These are phyloP conservation scores for Setomelanomma holmii DNA, from an alignment of 2,329 filamentous ascomycete species.

Conservation along the genomic window DNA sequence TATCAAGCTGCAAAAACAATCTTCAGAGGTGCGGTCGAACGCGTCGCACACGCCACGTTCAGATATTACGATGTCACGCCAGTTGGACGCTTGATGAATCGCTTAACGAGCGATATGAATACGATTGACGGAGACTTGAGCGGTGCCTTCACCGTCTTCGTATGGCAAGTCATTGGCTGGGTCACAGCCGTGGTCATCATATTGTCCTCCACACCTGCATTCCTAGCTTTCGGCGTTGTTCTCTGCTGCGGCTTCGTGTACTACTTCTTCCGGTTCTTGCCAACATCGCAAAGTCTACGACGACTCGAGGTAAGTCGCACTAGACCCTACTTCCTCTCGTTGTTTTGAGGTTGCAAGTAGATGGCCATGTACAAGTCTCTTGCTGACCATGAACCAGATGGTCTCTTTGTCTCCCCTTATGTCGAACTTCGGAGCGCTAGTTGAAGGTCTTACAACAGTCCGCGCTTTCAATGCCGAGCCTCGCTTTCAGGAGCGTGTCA, in stretches of 20 bases:
- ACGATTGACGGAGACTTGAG: slow-evolving; percentile 89
- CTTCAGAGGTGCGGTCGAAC: slow-evolving; percentile 74
- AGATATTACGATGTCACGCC: slow-evolving; percentile 92
- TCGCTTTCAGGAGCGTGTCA: slow-evolving; percentile 80
- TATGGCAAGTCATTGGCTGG: slow-evolving; percentile 75
- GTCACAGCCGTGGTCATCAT: slow-evolving; percentile 77
- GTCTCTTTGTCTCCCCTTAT: slow-evolving; percentile 87
- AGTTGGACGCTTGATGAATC: slow-evolving; percentile 88
- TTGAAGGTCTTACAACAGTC: slow-evolving; percentile 87
- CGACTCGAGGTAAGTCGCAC: slow-evolving; percentile 67
- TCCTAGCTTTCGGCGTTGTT: slow-evolving; percentile 73
- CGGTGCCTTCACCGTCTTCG: slow-evolving; percentile 72
- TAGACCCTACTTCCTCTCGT: not conserved
- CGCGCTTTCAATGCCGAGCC: slow-evolving; percentile 79
- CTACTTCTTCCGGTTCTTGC: slow-evolving; percentile 79
- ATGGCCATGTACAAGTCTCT: no score
- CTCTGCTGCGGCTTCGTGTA: slow-evolving; percentile 74
- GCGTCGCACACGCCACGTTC: slow-evolving; percentile 81
- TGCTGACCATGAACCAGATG: slow-evolving; percentile 60
- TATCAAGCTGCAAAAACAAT: slow-evolving; percentile 71
- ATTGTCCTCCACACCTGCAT: slow-evolving; percentile 76
- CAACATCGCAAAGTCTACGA: slow-evolving; percentile 81
- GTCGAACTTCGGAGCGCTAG: slow-evolving; percentile 88
- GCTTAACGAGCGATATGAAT: slow-evolving; percentile 87
- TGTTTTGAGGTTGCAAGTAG: no score